phyloP scores from a whole-genome alignment of 2,329 filamentous ascomycete species.

The Talaromyces rugulosus region DNA sequence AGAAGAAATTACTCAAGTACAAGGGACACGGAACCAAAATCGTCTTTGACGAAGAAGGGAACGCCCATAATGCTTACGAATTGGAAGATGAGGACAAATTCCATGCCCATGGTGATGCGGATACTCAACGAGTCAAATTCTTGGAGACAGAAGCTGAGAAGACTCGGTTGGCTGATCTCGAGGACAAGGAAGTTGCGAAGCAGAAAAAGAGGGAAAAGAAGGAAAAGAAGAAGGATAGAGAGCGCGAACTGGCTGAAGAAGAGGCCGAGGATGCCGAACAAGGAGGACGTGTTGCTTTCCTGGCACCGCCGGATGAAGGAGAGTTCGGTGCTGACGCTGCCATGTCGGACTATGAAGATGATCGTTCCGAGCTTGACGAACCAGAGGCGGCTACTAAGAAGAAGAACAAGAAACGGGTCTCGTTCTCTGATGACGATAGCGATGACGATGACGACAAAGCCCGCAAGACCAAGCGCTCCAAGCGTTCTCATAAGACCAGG shows the following conservation, averaged over 20 bases:
- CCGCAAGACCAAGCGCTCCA: slow-evolving; percentile 24
- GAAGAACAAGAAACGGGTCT: slow-evolving; percentile 39
- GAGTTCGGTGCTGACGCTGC: slow-evolving; percentile 12
- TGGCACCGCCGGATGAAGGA: slow-evolving; percentile 28
- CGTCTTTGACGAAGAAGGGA: slow-evolving; percentile 88
- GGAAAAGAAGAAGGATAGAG: slow-evolving; percentile 41
- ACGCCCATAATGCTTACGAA: slow-evolving; percentile 79
- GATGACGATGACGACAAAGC: slow-evolving; percentile 18
- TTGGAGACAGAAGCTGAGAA: slow-evolving; percentile 69
- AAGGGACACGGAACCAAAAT: slow-evolving; percentile 82
- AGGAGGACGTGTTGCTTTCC: slow-evolving; percentile 20
- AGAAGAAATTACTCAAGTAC: slow-evolving; percentile 89
- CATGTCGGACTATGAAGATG: slow-evolving; percentile 14
- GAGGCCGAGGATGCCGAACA: slow-evolving; percentile 28
- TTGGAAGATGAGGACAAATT: slow-evolving; percentile 83
- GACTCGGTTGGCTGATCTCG: slow-evolving; percentile 70
- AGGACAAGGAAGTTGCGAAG: slow-evolving; percentile 76
- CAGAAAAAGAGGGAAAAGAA: slow-evolving; percentile 59
- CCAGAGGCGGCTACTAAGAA: slow-evolving; percentile 16
- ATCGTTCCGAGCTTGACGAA: slow-evolving; percentile 17
- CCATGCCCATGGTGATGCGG: slow-evolving; percentile 66
- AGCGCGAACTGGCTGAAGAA: slow-evolving; percentile 31
- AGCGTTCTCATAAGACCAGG: slow-evolving; percentile 15
- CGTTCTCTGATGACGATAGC: slow-evolving; percentile 23
- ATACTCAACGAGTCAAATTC: slow-evolving; percentile 72